These are phyloP conservation scores for Diplodia mutila DNA, from an alignment of 2,329 filamentous ascomycete genomes.

Conservation along the genomic window DNA sequence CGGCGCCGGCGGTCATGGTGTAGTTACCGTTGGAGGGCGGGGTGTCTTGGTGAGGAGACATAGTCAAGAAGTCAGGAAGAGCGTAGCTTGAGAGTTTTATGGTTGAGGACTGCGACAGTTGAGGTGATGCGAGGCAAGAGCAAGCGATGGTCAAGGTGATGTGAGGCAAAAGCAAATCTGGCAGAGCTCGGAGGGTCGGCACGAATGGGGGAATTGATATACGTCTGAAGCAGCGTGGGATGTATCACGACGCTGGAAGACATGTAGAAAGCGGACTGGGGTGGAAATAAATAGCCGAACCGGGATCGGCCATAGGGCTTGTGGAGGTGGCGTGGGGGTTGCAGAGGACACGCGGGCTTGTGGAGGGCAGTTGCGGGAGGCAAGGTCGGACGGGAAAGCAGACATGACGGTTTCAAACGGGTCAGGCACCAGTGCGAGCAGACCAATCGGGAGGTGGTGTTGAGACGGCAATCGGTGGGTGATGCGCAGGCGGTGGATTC, in stretches of 20 bases:
- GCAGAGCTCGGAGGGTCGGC: neutral
- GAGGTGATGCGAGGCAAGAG: neutral
- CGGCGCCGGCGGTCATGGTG: slow-evolving; percentile 31
- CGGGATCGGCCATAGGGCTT: neutral
- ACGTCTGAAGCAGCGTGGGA: neutral
- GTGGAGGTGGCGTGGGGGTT: neutral
- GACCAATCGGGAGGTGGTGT: slow-evolving; percentile 8
- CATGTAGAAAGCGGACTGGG: neutral
- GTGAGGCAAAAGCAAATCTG: neutral
- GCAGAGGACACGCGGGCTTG: no score
- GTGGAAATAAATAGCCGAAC: neutral
- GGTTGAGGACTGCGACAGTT: no score
- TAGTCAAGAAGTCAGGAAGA: slow-evolving; percentile 23
- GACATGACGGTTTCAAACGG: neutral
- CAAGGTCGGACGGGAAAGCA: neutral
- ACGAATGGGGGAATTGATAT: slow-evolving; percentile 15
- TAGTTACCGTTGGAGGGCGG: slow-evolving; percentile 42
- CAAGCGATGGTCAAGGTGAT: neutral
- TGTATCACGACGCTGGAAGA: neutral
- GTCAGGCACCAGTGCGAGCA: neutral
- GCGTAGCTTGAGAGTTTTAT: no score
- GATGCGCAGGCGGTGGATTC: no score
- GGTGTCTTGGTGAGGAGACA: slow-evolving; percentile 47
- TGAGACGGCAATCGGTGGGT: no score
- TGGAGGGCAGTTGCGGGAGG: no score